Evolutionary conservation across 257 asterid species (phyloP).

Genomic region (Fraxinus quadrangulata): DNA sequence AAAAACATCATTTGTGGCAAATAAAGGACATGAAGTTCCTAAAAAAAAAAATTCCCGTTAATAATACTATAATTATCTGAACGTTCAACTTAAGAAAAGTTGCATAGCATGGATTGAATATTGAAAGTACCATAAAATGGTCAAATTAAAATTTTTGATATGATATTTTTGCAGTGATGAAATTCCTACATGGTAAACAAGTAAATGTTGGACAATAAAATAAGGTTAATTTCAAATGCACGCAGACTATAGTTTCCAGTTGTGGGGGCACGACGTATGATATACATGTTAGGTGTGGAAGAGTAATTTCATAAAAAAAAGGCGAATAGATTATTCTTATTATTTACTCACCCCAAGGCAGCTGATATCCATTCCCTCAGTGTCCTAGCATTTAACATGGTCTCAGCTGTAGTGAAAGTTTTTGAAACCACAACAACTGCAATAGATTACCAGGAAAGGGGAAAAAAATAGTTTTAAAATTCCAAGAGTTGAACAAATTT

Average conservation of each 20-base stretch:
- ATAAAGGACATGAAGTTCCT: neutral
- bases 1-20: neutral
- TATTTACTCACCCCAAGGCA: slow-evolving; percentile 73
- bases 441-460: slow-evolving; percentile 28
- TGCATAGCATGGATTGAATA: neutral
- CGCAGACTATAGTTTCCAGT: neutral
- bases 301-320: neutral
- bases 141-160: neutral
- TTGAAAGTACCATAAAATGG: neutral
- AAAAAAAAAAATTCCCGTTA: neutral
- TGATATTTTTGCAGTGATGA: neutral
- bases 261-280: slow-evolving; percentile 1
- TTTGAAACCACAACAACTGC: slow-evolving; percentile 97
- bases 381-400: slow-evolving; percentile 96
- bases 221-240: neutral
- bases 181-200: neutral
- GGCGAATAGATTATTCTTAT: slow-evolving; percentile 1
- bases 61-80: neutral
- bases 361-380: slow-evolving; percentile 96
- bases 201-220: neutral
- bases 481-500: slow-evolving; percentile 13
- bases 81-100: neutral
- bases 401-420: slow-evolving; percentile 98
- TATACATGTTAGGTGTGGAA: slow-evolving; percentile 9
- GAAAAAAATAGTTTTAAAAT: slow-evolving; percentile 6